These are phyloP conservation scores for Starmera dryadoides DNA, from an alignment of 805 yeast species.

Conservation along the genomic window DNA sequence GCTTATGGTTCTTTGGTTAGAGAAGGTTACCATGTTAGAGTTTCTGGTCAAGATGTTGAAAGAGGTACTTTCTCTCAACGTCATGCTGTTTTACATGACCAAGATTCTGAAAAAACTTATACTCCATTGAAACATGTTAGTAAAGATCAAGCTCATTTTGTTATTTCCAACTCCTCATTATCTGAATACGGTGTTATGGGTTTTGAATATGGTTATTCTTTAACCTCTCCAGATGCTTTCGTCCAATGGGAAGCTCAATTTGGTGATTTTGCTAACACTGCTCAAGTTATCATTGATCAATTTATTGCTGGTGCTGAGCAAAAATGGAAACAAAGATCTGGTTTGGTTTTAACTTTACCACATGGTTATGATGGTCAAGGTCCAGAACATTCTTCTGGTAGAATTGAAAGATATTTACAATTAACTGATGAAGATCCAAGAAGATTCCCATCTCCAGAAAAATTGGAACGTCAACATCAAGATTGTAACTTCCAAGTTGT, in stretches of 20 bases:
- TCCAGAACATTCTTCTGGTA: conserved; percentile 98
- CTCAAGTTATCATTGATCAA: conserved; percentile 96
- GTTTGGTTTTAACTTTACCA: conserved; percentile 89
- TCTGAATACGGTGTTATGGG: conserved; percentile 99
- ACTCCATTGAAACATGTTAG: conserved; percentile 79
- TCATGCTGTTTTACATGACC: conserved; percentile 97
- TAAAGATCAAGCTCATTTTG: conserved; percentile 79
- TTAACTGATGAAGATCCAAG: conserved; percentile 95
- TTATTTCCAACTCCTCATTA: conserved; percentile 87
- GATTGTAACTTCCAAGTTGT: conserved; percentile 97
- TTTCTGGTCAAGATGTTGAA: conserved; percentile 99
- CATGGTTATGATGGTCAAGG: conserved; percentile 99
- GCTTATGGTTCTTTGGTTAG: conserved; percentile 88
- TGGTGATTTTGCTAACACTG: conserved; percentile 99
- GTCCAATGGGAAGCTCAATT: conserved; percentile 99
- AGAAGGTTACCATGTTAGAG: conserved; percentile 96
- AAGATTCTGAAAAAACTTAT: conserved; percentile 72
- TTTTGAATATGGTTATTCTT: conserved; percentile 96
- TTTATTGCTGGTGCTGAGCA: conserved; percentile 95
- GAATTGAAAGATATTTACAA: conserved; percentile 94
- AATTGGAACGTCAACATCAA: conserved; percentile 95
- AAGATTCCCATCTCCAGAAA: conserved; percentile 81
- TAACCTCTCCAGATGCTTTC: conserved; percentile 93
- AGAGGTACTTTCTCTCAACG: conserved; percentile 99
- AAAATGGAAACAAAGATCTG: conserved; percentile 99